Base-by-base conservation (phyloP, 768 basidiomycete species). In the Pleurotus ostreatus region DNA sequence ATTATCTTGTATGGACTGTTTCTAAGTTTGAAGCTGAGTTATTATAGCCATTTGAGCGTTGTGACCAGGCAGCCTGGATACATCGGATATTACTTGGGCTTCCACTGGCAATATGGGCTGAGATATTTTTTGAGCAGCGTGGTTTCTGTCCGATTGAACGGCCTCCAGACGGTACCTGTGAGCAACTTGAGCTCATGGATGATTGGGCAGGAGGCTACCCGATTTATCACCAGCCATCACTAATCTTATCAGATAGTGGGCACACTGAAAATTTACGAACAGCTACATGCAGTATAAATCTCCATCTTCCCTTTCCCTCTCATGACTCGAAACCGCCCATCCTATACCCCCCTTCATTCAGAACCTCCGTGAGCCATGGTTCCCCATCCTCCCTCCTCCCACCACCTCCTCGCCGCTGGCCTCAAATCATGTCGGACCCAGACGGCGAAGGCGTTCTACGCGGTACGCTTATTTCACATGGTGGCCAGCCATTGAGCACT, bases 401-500 rank as follows among this genome's bases (percentile, higher is more conserved):
- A 71, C 46, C 62, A 63, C 7, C 55, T 74, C n/a, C 62, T 71
- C 38, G 55, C 72, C 56, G 56, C 70, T 59, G 66, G 73, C 49
- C 62, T 73, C 60, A 65, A 67, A 41, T 57, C 72, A 15, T 71
- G 63, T 52, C 75, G 74, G 46, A 66, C 69, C 18, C 73, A 74
- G 30, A 69, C 77, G 1, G 76, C 74, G 65, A 79, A 70, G 48
- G 81, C 84, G 3, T 80, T 75, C 58, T 83, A 82, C 63, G 80
- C 85, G 11, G 84, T 87, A 57, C 37, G 80, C 74, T 20, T 39
- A 52, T 26, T 44, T 25, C 51, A 15, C 20, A 26, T 54, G n/a
- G 18, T 44, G n/a, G 51, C 49, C 38, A 57, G 22, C 40, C 49
- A 12, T 51, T 66, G 18, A 64, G 59, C 45, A 49, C 46, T 57